Evolutionary conservation across 495 filamentous ascomycete species (phyloP), one percentile per base, ranked within the genome.

Genomic region (Talaromyces proteolyticus): DNA sequence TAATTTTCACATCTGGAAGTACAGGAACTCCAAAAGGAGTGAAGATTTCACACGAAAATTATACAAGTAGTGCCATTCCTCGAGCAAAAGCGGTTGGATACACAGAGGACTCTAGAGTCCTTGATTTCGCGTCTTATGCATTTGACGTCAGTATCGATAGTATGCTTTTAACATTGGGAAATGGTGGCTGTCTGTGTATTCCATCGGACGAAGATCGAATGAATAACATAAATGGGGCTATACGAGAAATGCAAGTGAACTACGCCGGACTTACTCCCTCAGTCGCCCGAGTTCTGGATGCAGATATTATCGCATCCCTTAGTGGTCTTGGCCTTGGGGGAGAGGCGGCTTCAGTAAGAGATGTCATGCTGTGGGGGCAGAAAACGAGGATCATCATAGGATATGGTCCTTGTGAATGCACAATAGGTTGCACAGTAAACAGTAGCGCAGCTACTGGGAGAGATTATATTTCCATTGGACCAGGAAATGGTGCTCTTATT

Each of bases 1-100:
- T 71, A 14, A 71, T 79, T 18, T 80, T 77, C 53, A 80, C 76
- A 5, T 76, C 72, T 18, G 77, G 77, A 6, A 73, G 67, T n/a
- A 80, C 88, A 0, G 89, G 89, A 4, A 61, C 82, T 50, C 88
- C 89, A 7, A 92, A 93, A 63, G 88, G 88, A 20, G 74, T 81
- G 22, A 67, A 72, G 6, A 65, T 82, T 3, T 63, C 64, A 3
- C 80, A 84, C 51, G 54, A 55, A 44, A 71, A 70, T 6, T 59
- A 67, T 3, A 68, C 68, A 34, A 77, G 67, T 0, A 72, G 63
- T 24, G 65, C 65, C 5, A 56, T 68, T 17, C 59, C 69, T 5
- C 60, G 67, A 37, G 63, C 63, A 5, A 55, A 59, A 23, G 65
- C 68, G 14, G 63, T 71, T 18, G 66, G 64, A 0, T 72, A 70